Evolutionary conservation across 768 basidiomycete genomes (phyloP).

Genomic region (Dioszegia aurantiaca): DNA sequence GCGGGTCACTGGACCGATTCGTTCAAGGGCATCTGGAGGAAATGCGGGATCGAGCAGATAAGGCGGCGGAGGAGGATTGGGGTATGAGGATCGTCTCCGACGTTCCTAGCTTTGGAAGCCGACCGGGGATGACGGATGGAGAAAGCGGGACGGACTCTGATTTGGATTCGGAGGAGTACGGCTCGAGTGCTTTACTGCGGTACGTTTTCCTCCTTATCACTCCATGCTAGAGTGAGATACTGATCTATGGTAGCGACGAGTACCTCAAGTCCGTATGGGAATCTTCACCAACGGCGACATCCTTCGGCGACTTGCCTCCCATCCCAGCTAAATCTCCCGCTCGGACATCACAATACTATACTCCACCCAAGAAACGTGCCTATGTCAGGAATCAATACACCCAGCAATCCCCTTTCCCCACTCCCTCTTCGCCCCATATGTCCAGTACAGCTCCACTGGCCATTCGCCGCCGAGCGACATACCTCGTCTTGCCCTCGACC

Average conservation of each 20-base stretch:
- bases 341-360: background rate
- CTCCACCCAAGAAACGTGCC: slow-evolving; percentile 18
- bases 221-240: background rate
- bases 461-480: slow-evolving; percentile 9
- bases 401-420: slow-evolving; percentile 19
- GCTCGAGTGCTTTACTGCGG: slow-evolving; percentile 29
- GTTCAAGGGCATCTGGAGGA: slow-evolving; percentile 16
- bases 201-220: slow-evolving; percentile 20
- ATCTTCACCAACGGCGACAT: slow-evolving; percentile 6
- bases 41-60: slow-evolving; percentile 3
- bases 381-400: slow-evolving; percentile 35
- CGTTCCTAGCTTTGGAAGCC: slow-evolving; percentile 14
- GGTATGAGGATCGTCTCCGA: slow-evolving; percentile 24
- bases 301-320: slow-evolving; percentile 2
- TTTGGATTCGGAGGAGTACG: slow-evolving; percentile 32
- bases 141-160: slow-evolving; percentile 37
- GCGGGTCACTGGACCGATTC: slow-evolving; percentile 17
- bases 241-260: slow-evolving; percentile 29
- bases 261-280: slow-evolving; percentile 26
- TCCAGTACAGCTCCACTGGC: slow-evolving; percentile 4
- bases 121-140: slow-evolving; percentile 43
- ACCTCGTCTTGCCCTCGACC: slow-evolving; percentile 5
- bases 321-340: background rate
- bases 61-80: slow-evolving; percentile 10
- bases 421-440: slow-evolving; percentile 22